Conservation (phyloP, 176 grass and related monocot genomes). For the Stipa capillata region DNA sequence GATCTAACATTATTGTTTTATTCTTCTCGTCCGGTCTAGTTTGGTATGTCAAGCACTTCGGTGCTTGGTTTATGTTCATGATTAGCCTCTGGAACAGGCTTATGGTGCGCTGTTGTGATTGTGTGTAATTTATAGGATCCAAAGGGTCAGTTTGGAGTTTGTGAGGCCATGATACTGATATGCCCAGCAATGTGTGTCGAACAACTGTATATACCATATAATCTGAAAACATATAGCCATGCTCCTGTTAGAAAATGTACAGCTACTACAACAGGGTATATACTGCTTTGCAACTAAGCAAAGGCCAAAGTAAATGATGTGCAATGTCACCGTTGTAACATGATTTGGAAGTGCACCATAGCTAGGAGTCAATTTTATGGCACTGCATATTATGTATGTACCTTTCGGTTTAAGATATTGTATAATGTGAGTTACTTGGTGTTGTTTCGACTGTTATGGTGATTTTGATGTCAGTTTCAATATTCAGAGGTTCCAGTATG, state of each 20-base stretch:
- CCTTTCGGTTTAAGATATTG: too few relatives aligned
- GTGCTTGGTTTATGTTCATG: neutral
- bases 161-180: neutral
- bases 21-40: slow-evolving; percentile 8
- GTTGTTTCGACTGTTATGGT: too few relatives aligned
- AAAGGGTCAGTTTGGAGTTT: neutral
- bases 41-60: neutral
- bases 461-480: too few relatives aligned
- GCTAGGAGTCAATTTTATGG: neutral
- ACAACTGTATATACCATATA: neutral
- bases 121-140: neutral
- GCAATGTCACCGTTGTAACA: neutral
- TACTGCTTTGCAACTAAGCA: neutral
- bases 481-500: too few relatives aligned
- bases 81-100: neutral
- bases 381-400: too few relatives aligned
- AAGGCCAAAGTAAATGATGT: neutral
- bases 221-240: neutral
- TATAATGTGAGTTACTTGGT: too few relatives aligned
- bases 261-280: neutral
- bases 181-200: neutral
- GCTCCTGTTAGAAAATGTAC: neutral
- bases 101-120: neutral
- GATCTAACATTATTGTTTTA: slow-evolving; percentile 30
- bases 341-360: neutral